A percentile compares a stretch with the other conserved stretches of the same genome.
These are phyloP conservation scores for Kickxella alabastrina DNA, from an alignment of 192 early-diverging fungal genomes.

Conservation along the genomic window DNA sequence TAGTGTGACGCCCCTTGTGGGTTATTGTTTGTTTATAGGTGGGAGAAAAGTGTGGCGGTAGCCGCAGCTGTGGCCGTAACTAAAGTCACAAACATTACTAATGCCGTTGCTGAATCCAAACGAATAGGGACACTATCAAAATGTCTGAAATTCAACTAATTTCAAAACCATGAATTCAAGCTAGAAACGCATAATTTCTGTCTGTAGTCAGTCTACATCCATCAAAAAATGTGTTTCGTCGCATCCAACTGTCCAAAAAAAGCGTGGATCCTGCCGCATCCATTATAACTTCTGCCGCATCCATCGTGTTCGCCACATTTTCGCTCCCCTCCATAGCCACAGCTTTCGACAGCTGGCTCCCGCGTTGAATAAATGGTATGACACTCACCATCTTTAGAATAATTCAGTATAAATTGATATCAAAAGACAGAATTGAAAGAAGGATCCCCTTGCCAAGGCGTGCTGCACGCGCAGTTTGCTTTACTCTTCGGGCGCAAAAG, in stretches of 20 bases:
- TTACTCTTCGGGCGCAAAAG: not conserved
- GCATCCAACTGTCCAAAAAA: slow-evolving; percentile 6
- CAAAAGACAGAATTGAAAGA: slow-evolving; percentile 30
- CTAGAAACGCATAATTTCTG: not conserved
- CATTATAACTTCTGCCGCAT: not conserved
- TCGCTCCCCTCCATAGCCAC: too few species aligned
- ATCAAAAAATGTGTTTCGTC: not conserved
- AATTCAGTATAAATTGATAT: slow-evolving; percentile 11
- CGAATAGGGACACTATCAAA: too few species aligned
- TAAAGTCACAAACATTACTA: too few species aligned
- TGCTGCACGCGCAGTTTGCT: not conserved
- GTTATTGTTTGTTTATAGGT: too few species aligned
- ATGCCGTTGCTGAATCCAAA: too few species aligned
- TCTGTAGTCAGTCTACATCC: slow-evolving; percentile 4
- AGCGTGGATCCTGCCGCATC: not conserved
- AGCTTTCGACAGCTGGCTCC: not conserved
- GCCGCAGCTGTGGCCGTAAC: not conserved
- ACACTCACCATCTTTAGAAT: slow-evolving; percentile 28
- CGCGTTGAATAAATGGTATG: too few species aligned
- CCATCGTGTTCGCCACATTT: too few species aligned
- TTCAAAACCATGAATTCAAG: too few species aligned
- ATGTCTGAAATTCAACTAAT: too few species aligned
- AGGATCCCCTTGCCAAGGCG: slow-evolving; percentile 2
- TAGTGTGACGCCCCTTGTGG: too few species aligned
- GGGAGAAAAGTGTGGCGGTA: too few species aligned